These are phyloP conservation scores for Trypanosoma mega DNA, from an alignment of 208 protist genomes.

Conservation along the genomic window DNA sequence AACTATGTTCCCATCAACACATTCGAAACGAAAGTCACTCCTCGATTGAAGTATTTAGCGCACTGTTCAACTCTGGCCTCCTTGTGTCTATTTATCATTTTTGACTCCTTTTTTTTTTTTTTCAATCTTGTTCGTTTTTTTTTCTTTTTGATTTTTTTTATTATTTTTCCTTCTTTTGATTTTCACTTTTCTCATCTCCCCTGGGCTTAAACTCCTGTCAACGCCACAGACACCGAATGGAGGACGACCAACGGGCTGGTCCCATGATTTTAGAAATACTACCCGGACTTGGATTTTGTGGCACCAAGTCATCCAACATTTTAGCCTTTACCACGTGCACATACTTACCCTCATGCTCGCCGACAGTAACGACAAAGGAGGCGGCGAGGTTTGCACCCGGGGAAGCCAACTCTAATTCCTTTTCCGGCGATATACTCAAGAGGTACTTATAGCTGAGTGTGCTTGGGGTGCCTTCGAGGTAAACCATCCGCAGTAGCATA, in stretches of 20 bases:
- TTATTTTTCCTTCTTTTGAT: background rate
- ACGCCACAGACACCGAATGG: conserved; percentile 65
- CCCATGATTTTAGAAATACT: conserved; percentile 66
- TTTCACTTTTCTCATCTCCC: too few species aligned
- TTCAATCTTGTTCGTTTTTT: too few species aligned
- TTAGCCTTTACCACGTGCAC: conserved; percentile 73
- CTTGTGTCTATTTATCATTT: background rate
- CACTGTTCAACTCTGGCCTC: too few species aligned
- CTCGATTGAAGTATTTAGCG: too few species aligned
- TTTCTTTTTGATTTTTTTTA: background rate
- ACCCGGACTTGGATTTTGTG: conserved; percentile 29
- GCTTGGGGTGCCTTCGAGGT: conserved; percentile 62
- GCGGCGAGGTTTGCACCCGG: conserved; percentile 63
- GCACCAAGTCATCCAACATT: conserved; percentile 64
- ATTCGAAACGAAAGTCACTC: too few species aligned
- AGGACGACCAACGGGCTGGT: conserved; percentile 61
- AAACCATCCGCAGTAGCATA: conserved; percentile 52
- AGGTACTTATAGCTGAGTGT: conserved; percentile 79
- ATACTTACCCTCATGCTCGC: conserved; percentile 66
- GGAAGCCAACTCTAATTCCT: conserved; percentile 52
- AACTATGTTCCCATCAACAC: too few species aligned
- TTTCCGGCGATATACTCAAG: conserved; percentile 51
- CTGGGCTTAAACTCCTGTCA: conserved; percentile 23
- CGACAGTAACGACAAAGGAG: conserved; percentile 59
- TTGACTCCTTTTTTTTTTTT: background rate